phyloP scores from a whole-genome alignment of 2,329 filamentous ascomycete species.

The Aureobasidium sp. region DNA sequence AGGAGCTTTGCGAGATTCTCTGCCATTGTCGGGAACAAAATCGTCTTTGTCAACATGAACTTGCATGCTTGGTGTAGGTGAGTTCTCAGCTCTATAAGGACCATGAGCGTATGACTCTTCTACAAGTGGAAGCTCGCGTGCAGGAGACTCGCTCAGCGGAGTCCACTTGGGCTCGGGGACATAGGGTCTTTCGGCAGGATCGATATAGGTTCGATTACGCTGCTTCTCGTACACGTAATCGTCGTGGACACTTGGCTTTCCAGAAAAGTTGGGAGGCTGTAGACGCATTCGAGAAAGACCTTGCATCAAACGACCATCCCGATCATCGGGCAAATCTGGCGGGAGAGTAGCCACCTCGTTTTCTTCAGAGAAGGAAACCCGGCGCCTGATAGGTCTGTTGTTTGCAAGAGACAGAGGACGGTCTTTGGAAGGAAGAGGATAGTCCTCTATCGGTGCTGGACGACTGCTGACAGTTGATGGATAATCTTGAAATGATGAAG shows the following conservation, averaged over 20 bases:
- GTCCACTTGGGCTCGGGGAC: background rate
- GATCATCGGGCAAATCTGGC: background rate
- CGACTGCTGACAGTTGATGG: background rate
- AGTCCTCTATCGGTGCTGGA: background rate
- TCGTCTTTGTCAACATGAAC: conserved; percentile 5
- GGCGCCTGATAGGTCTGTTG: background rate
- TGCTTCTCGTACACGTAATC: background rate
- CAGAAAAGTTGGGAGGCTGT: background rate
- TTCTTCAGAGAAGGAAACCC: background rate
- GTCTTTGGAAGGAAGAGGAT: background rate
- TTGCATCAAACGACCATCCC: background rate
- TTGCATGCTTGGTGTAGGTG: conserved; percentile 11
- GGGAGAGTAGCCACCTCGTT: conserved; percentile 2
- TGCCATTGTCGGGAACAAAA: background rate
- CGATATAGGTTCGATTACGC: background rate
- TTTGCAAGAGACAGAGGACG: background rate
- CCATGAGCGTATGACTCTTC: conserved; percentile 3
- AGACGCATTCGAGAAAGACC: background rate
- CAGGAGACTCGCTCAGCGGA: conserved; percentile 12
- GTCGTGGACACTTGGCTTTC: background rate
- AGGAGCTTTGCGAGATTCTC: background rate
- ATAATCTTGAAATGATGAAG: background rate
- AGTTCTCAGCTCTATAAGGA: conserved; percentile 8
- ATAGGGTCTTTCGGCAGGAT: background rate
- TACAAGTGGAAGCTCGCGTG: conserved; percentile 4